A percentile compares a stretch with the other conserved stretches of the same genome.
Evolutionary conservation across 2,329 filamentous ascomycete genomes (phyloP).

Genomic region (Arthroderma uncinatum): DNA sequence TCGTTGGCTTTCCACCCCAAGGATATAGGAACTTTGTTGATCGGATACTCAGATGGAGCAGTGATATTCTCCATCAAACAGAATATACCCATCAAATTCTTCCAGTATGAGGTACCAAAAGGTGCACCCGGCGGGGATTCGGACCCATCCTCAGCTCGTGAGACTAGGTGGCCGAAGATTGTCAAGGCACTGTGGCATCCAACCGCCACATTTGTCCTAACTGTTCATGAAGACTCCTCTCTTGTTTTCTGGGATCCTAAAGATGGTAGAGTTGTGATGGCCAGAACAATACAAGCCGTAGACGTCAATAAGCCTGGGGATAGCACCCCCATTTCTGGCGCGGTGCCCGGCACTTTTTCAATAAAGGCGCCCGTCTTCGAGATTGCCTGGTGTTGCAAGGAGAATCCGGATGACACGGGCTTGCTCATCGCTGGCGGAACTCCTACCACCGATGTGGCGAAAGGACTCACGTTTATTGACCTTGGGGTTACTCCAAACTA

Average conservation of each 20-base stretch:
- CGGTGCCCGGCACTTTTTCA: constrained; percentile 42
- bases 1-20: constrained; percentile 77
- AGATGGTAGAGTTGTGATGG: constrained; percentile 73
- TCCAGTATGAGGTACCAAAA: constrained; percentile 68
- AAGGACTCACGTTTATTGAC: constrained; percentile 79
- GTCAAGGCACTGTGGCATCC: constrained; percentile 90
- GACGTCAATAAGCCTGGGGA: constrained; percentile 58
- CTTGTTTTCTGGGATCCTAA: constrained; percentile 91
- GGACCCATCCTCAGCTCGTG: constrained; percentile 52
- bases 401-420: constrained; percentile 85
- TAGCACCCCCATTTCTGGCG: constrained; percentile 23
- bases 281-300: constrained; percentile 64
- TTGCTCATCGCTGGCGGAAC: constrained; percentile 77
- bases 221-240: constrained; percentile 80
- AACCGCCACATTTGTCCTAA: constrained; percentile 78
- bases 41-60: constrained; percentile 82
- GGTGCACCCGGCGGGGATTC: constrained; percentile 71
- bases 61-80: constrained; percentile 93
- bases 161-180: constrained; percentile 58
- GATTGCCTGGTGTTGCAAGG: constrained; percentile 86
- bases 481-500: constrained; percentile 82
- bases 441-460: constrained; percentile 53
- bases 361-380: constrained; percentile 64
- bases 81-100: constrained; percentile 64
- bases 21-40: constrained; percentile 80